Evolutionary conservation across 441 rosid species (phyloP).

Genomic region (Aquilaria agallochum): DNA sequence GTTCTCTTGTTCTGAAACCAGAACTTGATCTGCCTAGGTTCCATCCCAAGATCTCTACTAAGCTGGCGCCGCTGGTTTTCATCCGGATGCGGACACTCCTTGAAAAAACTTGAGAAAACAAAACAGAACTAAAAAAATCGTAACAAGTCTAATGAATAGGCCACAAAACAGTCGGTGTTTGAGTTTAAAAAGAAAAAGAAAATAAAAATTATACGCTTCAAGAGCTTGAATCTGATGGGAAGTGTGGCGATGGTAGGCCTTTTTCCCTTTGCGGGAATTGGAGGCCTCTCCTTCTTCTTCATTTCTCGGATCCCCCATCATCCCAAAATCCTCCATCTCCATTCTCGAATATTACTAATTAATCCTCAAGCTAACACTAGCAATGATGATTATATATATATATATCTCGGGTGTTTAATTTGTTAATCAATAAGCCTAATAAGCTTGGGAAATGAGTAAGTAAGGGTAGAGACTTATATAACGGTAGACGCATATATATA

Average conservation of each 20-base stretch:
- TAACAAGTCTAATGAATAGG: background rate
- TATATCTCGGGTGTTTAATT: no score
- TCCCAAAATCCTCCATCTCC: constrained; percentile 19
- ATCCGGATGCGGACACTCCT: constrained; percentile 63
- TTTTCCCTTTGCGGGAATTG: constrained; percentile 18
- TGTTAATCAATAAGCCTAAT: no score
- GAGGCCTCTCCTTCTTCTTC: constrained; percentile 32
- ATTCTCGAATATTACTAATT: background rate
- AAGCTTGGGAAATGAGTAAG: no score
- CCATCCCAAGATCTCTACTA: constrained; percentile 47
- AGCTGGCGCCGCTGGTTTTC: constrained; percentile 43
- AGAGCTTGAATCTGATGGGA: constrained; percentile 44
- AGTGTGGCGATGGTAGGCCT: constrained; percentile 48
- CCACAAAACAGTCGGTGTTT: background rate
- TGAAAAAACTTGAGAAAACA: constrained; percentile 41
- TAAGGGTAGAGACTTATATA: no score
- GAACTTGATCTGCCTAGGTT: constrained; percentile 55
- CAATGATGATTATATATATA: no score
- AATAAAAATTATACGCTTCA: constrained; percentile 41
- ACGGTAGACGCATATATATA: no score
- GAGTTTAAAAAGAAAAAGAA: background rate
- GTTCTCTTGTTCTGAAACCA: constrained; percentile 93
- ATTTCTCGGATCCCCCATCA: constrained; percentile 26
- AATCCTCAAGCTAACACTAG: no score
- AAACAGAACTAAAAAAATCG: background rate